phyloP scores from a whole-genome alignment of 371 early-diverging fungal species.

The Mucor velutinosus region DNA sequence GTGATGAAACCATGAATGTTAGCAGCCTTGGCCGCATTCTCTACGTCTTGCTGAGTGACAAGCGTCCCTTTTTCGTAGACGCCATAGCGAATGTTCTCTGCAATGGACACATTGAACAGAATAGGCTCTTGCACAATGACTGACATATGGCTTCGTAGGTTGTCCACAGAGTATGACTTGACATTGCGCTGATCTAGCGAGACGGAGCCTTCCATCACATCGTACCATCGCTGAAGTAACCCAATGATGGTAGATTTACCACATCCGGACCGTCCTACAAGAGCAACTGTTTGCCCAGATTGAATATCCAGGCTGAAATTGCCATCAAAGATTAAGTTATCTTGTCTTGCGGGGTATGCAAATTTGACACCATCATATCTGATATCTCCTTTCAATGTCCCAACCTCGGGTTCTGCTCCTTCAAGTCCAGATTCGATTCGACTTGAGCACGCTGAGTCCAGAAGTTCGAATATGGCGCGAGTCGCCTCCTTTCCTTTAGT shows the following conservation, averaged over 20 bases:
- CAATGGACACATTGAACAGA: constrained; percentile 75
- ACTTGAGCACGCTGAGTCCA: constrained; percentile 71
- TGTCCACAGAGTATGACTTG: constrained; percentile 56
- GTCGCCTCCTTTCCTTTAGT: constrained; percentile 83
- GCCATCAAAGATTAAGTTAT: constrained; percentile 76
- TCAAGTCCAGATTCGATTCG: constrained; percentile 68
- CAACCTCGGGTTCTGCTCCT: constrained; percentile 48
- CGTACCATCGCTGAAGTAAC: constrained; percentile 86
- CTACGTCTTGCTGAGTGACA: constrained; percentile 60
- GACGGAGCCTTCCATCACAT: constrained; percentile 62
- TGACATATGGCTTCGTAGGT: constrained; percentile 72
- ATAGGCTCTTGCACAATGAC: constrained; percentile 88
- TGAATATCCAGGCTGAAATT: constrained; percentile 66
- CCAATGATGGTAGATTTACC: constrained; percentile 87
- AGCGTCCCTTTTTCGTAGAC: constrained; percentile 38
- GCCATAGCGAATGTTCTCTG: constrained; percentile 78
- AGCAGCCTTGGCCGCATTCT: constrained; percentile 62
- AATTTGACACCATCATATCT: constrained; percentile 65
- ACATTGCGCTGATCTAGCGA: constrained; percentile 68
- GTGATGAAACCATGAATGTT: constrained; percentile 80
- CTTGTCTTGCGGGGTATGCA: constrained; percentile 81
- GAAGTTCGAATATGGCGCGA: constrained; percentile 65
- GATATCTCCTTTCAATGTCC: constrained; percentile 55
- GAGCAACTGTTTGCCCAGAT: constrained; percentile 79
- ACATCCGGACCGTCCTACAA: constrained; percentile 85